phyloP scores from a whole-genome alignment of 352 stramenopile genomes.

The Pythium monospermum region DNA sequence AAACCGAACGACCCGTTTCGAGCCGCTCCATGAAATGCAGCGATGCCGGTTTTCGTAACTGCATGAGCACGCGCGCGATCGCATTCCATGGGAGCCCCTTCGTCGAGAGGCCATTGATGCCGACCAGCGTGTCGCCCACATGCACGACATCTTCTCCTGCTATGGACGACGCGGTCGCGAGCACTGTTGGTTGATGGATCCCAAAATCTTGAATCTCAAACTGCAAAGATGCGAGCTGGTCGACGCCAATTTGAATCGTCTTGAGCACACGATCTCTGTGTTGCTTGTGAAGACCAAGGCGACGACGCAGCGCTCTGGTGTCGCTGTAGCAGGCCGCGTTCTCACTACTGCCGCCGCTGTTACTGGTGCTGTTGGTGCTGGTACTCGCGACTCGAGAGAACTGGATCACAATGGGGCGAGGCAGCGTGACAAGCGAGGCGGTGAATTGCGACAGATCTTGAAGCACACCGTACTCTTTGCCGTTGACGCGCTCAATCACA shows the following conservation, averaged over 20 bases:
- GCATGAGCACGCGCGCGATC: conserved; percentile 7
- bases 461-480: conserved; percentile 48
- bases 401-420: conserved; percentile 57
- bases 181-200: conserved; percentile 8
- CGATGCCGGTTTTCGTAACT: conserved; percentile 28
- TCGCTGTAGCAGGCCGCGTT: no score
- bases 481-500: conserved; percentile 71
- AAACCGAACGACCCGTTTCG: conserved; percentile 19
- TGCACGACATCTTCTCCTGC: neutral
- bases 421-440: conserved; percentile 52
- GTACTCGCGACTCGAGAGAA: conserved; percentile 41
- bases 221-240: conserved; percentile 11
- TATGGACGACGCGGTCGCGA: neutral
- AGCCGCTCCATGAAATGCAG: conserved; percentile 42
- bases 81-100: conserved; percentile 12
- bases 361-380: no score
- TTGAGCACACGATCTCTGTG: no score
- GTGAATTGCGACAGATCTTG: conserved; percentile 82
- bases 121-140: conserved; percentile 55
- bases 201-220: conserved; percentile 13
- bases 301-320: no score
- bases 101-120: conserved; percentile 52
- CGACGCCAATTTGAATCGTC: conserved; percentile 7
- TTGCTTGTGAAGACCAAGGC: no score
- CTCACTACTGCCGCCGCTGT: no score